These are phyloP conservation scores for Lasiodiplodia sp. DNA, from an alignment of 2,329 filamentous ascomycete species.

Conservation along the genomic window DNA sequence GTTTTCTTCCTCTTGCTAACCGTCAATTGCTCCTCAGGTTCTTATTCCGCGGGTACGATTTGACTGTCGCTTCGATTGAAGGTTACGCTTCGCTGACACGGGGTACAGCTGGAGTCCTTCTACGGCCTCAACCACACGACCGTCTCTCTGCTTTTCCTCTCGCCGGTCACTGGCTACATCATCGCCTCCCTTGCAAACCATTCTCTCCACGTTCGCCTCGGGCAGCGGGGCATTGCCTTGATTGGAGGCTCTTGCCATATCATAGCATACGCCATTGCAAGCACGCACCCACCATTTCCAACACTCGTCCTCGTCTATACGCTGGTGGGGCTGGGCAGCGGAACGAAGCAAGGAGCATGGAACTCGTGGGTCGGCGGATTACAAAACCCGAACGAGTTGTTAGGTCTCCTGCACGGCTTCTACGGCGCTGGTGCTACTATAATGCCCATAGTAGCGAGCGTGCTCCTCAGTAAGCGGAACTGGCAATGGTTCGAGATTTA, in stretches of 20 bases:
- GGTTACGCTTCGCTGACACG: neutral
- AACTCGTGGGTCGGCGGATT: conserved; percentile 74
- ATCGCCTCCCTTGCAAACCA: conserved; percentile 50
- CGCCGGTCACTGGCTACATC: conserved; percentile 65
- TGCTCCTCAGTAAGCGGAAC: conserved; percentile 69
- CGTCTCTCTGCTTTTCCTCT: conserved; percentile 71
- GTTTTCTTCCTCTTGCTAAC: neutral
- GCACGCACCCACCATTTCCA: conserved; percentile 73
- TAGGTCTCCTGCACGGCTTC: conserved; percentile 74
- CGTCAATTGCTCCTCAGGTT: conserved; percentile 35
- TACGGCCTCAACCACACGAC: conserved; percentile 68
- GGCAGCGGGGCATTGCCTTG: conserved; percentile 75
- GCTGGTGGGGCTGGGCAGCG: conserved; percentile 74
- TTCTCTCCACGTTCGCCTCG: conserved; percentile 55
- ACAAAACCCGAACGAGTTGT: conserved; percentile 74
- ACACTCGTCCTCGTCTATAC: conserved; percentile 70
- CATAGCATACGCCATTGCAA: conserved; percentile 68
- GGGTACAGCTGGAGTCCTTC: conserved; percentile 63
- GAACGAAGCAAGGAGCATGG: conserved; percentile 68
- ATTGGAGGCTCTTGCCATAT: conserved; percentile 69
- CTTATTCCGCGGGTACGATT: conserved; percentile 57
- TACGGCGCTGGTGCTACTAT: conserved; percentile 77
- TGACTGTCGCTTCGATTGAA: too few species aligned
- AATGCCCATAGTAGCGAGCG: conserved; percentile 73
- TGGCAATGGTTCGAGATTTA: conserved; percentile 77